Base-by-base conservation (phyloP, 1,284 basidiomycete genomes). In the Cutaneotrichosporon dermatis region DNA sequence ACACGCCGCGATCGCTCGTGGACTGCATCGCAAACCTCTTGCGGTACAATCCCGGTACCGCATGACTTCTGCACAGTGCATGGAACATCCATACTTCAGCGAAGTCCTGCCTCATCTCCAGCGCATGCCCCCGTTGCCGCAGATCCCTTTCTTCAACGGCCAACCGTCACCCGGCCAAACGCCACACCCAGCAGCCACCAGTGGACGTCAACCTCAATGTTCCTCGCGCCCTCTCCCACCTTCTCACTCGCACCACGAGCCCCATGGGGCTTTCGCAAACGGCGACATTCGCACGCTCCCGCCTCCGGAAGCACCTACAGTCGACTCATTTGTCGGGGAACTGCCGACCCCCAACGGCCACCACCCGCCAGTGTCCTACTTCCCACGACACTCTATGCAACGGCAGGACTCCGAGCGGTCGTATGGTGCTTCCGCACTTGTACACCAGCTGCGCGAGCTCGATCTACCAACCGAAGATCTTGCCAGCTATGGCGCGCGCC, bases 1-100 rank as follows among this genome's bases (percentile, higher is more conserved):
- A 81, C 33, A 86, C 93, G 13, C 92, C 94, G 7, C 79, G 83
- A 53, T 88, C 87, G 50, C 82, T 99, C 50, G 81, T 99, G 66
- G 88, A 97, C 69, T 95, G 93, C 78, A 95, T 99, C 71, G 84
- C 87, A 44, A 90, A 94, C 71, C 82, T 98, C 13, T 84, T 99
- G 58, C 89, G 87, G 69, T 99, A 96, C 78, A 91, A 99, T 72
- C 95, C 12, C 86, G 86, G 46, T 80, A 83, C 51, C 86, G 96
- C 40, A 80, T 96, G 55, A 96, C 92, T 5, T 89, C 92, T 62
- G 82, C 82, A 36, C 85, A 94, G 74, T 96, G 93, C 74, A 80
- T 97, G 58, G 83, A 90, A 42, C 94, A 98, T 77, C 82, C 86
- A 13, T 99, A 97, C 80, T 86, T 97, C 64, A 82, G 82, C 59